These are phyloP conservation scores for Pyracantha coccinea DNA, from an alignment of 331 rosid species.

Conservation along the genomic window DNA sequence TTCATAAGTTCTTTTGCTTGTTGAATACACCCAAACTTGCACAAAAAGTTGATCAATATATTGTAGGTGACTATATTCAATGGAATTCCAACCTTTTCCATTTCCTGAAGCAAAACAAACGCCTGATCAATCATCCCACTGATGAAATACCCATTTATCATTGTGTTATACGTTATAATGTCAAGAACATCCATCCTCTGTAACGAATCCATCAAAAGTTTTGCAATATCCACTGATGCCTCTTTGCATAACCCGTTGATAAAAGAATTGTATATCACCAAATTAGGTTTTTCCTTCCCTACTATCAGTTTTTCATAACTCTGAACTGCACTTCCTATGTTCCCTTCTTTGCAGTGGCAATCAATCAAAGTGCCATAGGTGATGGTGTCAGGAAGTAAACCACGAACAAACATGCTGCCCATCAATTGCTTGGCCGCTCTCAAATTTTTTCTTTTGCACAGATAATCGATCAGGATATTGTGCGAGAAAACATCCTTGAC, in stretches of 20 bases:
- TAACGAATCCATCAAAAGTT: constrained; percentile 23
- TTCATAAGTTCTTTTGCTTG: constrained; percentile 43
- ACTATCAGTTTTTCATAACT: constrained; percentile 31
- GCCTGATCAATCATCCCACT: constrained; percentile 30
- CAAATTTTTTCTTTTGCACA: constrained; percentile 23
- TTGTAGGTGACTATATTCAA: constrained; percentile 40
- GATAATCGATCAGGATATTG: constrained; percentile 43
- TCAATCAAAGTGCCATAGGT: constrained; percentile 45
- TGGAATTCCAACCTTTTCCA: constrained; percentile 32
- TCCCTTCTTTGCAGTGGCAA: constrained; percentile 40
- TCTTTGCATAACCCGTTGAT: constrained; percentile 42
- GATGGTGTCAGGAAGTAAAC: constrained; percentile 40
- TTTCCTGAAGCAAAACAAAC: constrained; percentile 26
- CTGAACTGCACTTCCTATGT: constrained; percentile 28
- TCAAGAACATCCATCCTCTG: constrained; percentile 22
- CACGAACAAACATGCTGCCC: constrained; percentile 39
- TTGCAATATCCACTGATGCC: constrained; percentile 22
- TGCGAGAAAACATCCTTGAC: constrained; percentile 32
- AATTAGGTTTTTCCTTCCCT: constrained; percentile 31
- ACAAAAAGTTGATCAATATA: constrained; percentile 40
- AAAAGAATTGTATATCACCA: constrained; percentile 42
- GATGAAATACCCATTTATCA: constrained; percentile 35
- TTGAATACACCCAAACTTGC: constrained; percentile 34
- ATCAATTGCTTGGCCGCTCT: constrained; percentile 37
- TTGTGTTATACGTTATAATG: constrained; percentile 36